phyloP scores from a whole-genome alignment of 306 rosid genomes.

The Carpinus fangiana region DNA sequence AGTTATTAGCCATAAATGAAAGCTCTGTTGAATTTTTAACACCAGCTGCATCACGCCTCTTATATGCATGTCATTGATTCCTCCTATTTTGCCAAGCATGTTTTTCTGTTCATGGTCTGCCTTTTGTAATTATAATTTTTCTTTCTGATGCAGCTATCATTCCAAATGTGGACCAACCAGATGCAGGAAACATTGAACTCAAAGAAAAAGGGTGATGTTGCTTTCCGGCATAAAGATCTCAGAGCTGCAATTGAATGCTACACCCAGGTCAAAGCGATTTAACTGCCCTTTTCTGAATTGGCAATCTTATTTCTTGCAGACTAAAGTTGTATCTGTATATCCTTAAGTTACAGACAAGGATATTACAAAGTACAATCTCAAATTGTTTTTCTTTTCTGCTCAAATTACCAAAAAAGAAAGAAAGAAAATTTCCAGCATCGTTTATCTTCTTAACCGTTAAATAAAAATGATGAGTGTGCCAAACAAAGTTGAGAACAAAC shows the following conservation, averaged over 20 bases:
- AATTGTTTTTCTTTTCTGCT: not conserved
- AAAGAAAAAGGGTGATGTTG: conserved; percentile 86
- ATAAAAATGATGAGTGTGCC: not conserved
- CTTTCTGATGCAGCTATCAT: conserved; percentile 69
- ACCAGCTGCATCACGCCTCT: not conserved
- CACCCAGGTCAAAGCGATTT: conserved; percentile 55
- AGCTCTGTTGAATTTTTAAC: conserved; percentile 1
- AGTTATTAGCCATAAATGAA: not conserved
- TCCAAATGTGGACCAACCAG: conserved; percentile 99
- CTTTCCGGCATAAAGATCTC: conserved; percentile 80
- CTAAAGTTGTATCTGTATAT: not conserved
- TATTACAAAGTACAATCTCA: not conserved
- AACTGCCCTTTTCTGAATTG: conserved; percentile 11
- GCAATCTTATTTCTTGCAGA: conserved; percentile 6
- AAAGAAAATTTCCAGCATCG: not conserved
- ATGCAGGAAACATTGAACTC: conserved; percentile 91
- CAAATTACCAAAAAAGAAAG: not conserved
- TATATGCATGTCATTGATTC: conserved; percentile 10
- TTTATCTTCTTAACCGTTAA: not conserved
- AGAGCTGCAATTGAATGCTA: conserved; percentile 73
- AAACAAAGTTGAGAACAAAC: not conserved
- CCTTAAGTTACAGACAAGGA: not conserved
- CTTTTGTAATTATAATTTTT: not conserved
- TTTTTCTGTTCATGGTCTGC: conserved; percentile 8
- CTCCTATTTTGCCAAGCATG: not conserved